Conservation (phyloP, 768 basidiomycete species). For the Xanthoconium purpureum region DNA sequence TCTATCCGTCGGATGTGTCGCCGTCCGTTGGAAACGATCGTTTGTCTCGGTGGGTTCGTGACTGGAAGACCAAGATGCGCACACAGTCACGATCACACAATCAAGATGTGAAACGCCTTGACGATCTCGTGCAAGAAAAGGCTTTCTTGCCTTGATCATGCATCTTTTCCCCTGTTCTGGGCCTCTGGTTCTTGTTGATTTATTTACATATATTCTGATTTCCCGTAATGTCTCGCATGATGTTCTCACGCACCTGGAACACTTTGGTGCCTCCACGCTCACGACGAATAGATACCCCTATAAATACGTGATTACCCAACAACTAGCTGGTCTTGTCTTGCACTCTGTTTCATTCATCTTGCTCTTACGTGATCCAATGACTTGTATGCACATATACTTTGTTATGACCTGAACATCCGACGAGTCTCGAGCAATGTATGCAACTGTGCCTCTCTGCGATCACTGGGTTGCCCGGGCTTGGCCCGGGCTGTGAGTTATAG, state of each 20-base stretch:
- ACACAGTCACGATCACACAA: constrained; percentile 50
- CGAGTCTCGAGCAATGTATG: constrained; percentile 15
- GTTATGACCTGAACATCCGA: no score
- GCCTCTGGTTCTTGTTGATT: constrained; percentile 12
- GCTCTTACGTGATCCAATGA: constrained; percentile 26
- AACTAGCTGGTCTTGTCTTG: constrained; percentile 7
- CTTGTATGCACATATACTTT: constrained; percentile 29
- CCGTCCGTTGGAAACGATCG: constrained; percentile 35
- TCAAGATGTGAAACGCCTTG: constrained; percentile 45
- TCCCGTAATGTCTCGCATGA: constrained; percentile 23
- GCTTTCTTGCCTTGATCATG: constrained; percentile 25
- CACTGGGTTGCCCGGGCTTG: constrained; percentile 8
- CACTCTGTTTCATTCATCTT: constrained; percentile 14
- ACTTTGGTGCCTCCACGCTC: constrained; percentile 15
- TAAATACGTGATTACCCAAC: constrained; percentile 30
- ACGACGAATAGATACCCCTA: constrained; percentile 33
- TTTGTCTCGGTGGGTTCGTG: constrained; percentile 55
- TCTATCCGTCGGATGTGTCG: constrained; percentile 19
- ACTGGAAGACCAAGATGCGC: constrained; percentile 62
- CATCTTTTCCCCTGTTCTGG: constrained; percentile 13
- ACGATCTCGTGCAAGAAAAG: constrained; percentile 58
- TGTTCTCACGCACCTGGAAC: constrained; percentile 15
- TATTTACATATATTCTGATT: constrained; percentile 19
- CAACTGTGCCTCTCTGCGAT: constrained; percentile 5
- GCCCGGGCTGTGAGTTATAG: neutral